phyloP scores from a whole-genome alignment of 139 green algal species.

The Volvox africanus region DNA sequence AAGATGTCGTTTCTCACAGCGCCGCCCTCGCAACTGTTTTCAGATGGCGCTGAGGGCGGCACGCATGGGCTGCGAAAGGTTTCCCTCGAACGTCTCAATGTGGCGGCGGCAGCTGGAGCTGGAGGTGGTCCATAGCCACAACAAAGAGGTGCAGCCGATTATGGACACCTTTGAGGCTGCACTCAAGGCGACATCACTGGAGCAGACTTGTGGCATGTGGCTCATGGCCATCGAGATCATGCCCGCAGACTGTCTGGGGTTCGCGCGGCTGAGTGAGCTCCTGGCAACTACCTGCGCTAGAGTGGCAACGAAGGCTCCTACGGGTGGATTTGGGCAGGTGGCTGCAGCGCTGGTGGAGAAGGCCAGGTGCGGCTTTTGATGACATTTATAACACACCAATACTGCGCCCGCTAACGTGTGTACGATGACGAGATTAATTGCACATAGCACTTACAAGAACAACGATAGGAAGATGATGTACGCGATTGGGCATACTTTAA shows the following conservation, averaged over 20 bases:
- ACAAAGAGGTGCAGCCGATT: background rate
- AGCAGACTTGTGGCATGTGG: background rate
- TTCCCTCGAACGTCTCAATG: slow-evolving; percentile 46
- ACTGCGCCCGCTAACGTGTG: too few species aligned
- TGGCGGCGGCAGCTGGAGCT: slow-evolving; percentile 64
- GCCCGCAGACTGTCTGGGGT: background rate
- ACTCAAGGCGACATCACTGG: slow-evolving; percentile 34
- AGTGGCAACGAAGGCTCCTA: slow-evolving; percentile 4
- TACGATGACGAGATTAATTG: too few species aligned
- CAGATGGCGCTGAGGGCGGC: slow-evolving; percentile 56
- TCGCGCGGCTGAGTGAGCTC: slow-evolving; percentile 1
- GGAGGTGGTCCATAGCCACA: slow-evolving; percentile 15
- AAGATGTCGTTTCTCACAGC: too few species aligned
- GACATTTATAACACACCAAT: too few species aligned
- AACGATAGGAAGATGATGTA: too few species aligned
- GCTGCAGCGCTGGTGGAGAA: slow-evolving; percentile 37
- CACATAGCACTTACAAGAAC: too few species aligned
- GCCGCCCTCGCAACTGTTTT: background rate
- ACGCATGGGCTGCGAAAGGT: slow-evolving; percentile 44
- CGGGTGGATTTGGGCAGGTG: background rate
- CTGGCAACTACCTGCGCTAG: slow-evolving; percentile 14
- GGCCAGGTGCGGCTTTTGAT: slow-evolving; percentile 17
- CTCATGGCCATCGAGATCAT: slow-evolving; percentile 20
- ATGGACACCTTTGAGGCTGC: slow-evolving; percentile 15
- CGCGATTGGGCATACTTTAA: too few species aligned